Percentiles rank a stretch among this genome's conserved stretches.
phyloP scores from a whole-genome alignment of 306 rosid genomes.

The Medicago truncatula region DNA sequence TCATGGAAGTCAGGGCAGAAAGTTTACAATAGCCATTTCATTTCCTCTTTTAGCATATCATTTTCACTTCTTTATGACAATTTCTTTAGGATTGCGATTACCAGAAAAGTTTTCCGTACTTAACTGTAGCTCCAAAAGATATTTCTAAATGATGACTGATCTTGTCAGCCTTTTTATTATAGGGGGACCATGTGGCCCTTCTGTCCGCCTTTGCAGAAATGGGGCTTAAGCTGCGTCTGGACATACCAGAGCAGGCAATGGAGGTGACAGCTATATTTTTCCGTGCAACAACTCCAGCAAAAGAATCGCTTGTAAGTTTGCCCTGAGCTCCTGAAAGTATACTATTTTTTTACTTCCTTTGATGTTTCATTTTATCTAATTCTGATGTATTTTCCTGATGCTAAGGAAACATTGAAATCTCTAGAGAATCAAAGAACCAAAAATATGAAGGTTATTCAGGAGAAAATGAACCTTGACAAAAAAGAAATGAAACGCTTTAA shows the following conservation, averaged over 20 bases:
- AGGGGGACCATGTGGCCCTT: conserved; percentile 98
- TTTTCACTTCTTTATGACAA: not conserved
- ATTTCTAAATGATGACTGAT: conserved; percentile 32
- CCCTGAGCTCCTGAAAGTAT: conserved; percentile 37
- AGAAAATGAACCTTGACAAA: conserved; percentile 77
- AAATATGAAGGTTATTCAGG: conserved; percentile 87
- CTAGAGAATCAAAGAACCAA: conserved; percentile 73
- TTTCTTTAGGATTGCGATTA: conserved; percentile 23
- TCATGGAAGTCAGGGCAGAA: conserved; percentile 14
- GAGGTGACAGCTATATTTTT: conserved; percentile 77
- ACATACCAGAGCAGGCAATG: conserved; percentile 98
- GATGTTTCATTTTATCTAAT: conserved; percentile 37
- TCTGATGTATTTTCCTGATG: conserved; percentile 42
- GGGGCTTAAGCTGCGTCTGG: conserved; percentile 95
- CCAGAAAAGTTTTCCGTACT: not conserved
- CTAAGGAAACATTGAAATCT: conserved; percentile 73
- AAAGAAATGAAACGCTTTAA: conserved; percentile 90
- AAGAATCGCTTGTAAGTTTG: conserved; percentile 67
- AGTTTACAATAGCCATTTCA: not conserved
- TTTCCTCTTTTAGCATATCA: not conserved
- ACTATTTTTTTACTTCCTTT: conserved; percentile 9
- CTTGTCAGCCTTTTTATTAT: conserved; percentile 45
- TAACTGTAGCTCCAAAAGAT: conserved; percentile 31
- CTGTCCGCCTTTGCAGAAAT: conserved; percentile 94
- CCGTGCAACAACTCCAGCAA: conserved; percentile 81